Percentiles rank a stretch among this genome's conserved stretches.
Conservation (phyloP, 495 filamentous ascomycete species). For the Collariella sp. region DNA sequence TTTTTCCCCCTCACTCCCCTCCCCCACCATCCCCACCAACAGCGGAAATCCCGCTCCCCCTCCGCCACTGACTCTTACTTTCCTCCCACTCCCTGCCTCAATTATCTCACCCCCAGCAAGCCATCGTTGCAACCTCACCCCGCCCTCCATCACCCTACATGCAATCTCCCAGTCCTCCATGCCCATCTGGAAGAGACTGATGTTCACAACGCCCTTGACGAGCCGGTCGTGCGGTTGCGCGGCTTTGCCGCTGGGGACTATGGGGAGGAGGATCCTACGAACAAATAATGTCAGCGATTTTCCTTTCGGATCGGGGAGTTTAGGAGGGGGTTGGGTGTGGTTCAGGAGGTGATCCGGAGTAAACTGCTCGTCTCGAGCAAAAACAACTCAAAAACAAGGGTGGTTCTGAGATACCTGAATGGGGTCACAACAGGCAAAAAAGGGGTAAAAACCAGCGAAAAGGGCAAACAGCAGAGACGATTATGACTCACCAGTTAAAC, state of each 20-base stretch:
- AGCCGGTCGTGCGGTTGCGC: slow-evolving; percentile 22
- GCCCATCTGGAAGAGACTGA: slow-evolving; percentile 27
- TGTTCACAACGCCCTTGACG: slow-evolving; percentile 27
- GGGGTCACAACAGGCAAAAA: too few relatives aligned
- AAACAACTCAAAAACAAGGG: too few relatives aligned
- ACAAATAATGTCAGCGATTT: too few relatives aligned
- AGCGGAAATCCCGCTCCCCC: too few relatives aligned
- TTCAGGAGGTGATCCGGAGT: too few relatives aligned
- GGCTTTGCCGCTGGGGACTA: slow-evolving; percentile 9
- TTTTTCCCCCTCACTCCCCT: not conserved
- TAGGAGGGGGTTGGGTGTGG: too few relatives aligned
- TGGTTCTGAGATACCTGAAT: too few relatives aligned
- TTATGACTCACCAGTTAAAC: slow-evolving; percentile 26
- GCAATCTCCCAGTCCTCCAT: slow-evolving; percentile 34
- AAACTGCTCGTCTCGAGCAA: too few relatives aligned
- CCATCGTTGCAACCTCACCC: slow-evolving; percentile 25
- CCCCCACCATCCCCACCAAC: too few relatives aligned
- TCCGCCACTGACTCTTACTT: too few relatives aligned
- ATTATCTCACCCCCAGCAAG: slow-evolving; percentile 5
- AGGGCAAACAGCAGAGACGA: not conserved
- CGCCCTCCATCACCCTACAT: slow-evolving; percentile 17
- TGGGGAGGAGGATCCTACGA: slow-evolving; percentile 15
- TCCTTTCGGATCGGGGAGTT: too few relatives aligned
- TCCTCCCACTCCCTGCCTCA: not conserved
- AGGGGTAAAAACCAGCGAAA: slow-evolving; percentile 6